Base-by-base conservation (phyloP, 805 yeast species). In the Ogataea henricii region DNA sequence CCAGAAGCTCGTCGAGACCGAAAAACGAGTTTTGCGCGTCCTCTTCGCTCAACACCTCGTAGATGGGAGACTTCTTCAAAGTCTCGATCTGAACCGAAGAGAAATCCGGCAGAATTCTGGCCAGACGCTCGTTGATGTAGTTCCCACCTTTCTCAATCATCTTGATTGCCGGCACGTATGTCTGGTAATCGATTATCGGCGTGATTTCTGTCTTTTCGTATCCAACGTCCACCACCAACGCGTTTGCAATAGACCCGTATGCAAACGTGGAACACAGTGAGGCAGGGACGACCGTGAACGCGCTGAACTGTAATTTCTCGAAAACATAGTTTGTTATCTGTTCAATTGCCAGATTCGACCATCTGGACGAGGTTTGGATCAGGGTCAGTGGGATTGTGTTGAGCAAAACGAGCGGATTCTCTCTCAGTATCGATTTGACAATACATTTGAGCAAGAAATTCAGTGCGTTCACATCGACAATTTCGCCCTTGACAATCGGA, bases 161-260 rank as follows among this genome's bases (percentile, higher is more conserved):
- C 32, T 50, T 47, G 12, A 60, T 55, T 3, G 89, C 83, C 53
- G 79, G 79, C 25, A 75, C 73, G 45, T 84, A 68, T 5, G 80
- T 75, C 48, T 83, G 82, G 58, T 80, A 89, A 52, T 87, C 94
- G 25, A 87, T 66, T n/a, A 92, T 79, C 2, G 96, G 94, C 10
- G 83, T 74, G 20, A 92, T 73, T 62, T 89, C 96, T 2, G 90
- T 81, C 55, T 84, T 79, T 20, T 82, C 79, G 52, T 72, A 71
- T 16, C 97, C 97, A 40, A 92, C 75, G 65, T 92, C 96, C 35
- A 92, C 80, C 14, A 92, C 86, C 30, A 86, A 69, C 1, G 90
- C 77, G 51, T 82, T 86, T 33, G 83, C 77, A 9, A 82, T 69
- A 6, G 72, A 63, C 4, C 89, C 87, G 63, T 84, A 75, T 0